phyloP scores from a whole-genome alignment of 306 rosid genomes.

The Rubus idaeus region DNA sequence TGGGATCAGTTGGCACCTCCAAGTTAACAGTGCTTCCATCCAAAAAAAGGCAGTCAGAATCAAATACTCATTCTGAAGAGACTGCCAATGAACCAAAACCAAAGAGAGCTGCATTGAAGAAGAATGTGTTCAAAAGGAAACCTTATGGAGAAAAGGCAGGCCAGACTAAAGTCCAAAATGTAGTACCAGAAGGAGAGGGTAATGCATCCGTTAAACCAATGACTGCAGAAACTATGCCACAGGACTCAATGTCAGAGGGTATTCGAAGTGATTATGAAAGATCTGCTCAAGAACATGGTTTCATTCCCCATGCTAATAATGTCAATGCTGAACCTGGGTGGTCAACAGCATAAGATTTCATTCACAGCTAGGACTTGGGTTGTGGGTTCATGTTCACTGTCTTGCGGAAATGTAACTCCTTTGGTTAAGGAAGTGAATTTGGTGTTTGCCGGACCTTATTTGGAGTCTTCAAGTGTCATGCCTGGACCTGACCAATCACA shows the following conservation, averaged over 20 bases:
- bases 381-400: conserved; percentile 11
- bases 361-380: conserved; percentile 23
- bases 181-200: conserved; percentile 14
- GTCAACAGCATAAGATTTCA: conserved; percentile 27
- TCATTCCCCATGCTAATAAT: conserved; percentile 12
- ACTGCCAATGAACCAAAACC: conserved; percentile 39
- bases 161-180: conserved; percentile 17
- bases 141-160: conserved; percentile 24
- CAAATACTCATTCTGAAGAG: conserved; percentile 32
- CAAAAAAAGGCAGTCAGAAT: conserved; percentile 49
- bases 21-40: conserved; percentile 75
- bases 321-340: conserved; percentile 28
- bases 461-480: conserved; percentile 1
- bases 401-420: conserved; percentile 23
- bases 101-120: conserved; percentile 54
- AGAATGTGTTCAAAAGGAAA: conserved; percentile 46
- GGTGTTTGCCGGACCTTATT: conserved; percentile 1
- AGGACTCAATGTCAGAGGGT: too few relatives aligned
- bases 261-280: not conserved
- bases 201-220: conserved; percentile 1
- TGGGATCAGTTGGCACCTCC: conserved; percentile 37
- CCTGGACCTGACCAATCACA: not conserved
- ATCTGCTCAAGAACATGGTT: too few relatives aligned
- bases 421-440: conserved; percentile 27
- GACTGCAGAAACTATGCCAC: too few relatives aligned